These are phyloP conservation scores for Xylariaceae sp. DNA, from an alignment of 2,329 filamentous ascomycete species.

Conservation along the genomic window DNA sequence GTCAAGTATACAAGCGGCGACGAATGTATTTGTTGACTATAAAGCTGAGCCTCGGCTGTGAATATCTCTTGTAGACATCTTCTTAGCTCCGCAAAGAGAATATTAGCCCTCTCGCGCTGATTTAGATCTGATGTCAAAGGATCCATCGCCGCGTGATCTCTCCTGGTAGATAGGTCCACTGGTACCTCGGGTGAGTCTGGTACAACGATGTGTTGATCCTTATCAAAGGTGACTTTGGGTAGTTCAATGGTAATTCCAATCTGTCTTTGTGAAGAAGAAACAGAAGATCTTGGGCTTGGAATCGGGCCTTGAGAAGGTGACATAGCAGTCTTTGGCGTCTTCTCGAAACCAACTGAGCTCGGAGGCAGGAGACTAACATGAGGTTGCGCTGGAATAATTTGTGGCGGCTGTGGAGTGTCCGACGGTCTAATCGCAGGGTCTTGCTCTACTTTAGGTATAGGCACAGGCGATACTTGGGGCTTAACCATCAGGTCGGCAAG, in stretches of 20 bases:
- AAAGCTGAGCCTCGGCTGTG: slow-evolving; percentile 64
- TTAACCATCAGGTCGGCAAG: slow-evolving; percentile 29
- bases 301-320: slow-evolving; percentile 8
- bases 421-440: slow-evolving; percentile 11
- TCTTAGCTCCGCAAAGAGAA: slow-evolving; percentile 64
- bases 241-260: slow-evolving; percentile 45
- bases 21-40: slow-evolving; percentile 50
- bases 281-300: slow-evolving; percentile 10
- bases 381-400: slow-evolving; percentile 4
- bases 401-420: slow-evolving; percentile 7
- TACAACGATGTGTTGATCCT: slow-evolving; percentile 48
- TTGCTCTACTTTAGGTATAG: slow-evolving; percentile 20
- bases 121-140: slow-evolving; percentile 61
- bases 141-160: slow-evolving; percentile 50
- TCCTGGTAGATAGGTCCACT: slow-evolving; percentile 45
- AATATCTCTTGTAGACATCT: slow-evolving; percentile 67
- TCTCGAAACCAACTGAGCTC: not conserved
- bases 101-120: slow-evolving; percentile 74
- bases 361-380: slow-evolving; percentile 2
- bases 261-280: slow-evolving; percentile 19
- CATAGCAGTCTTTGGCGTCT: slow-evolving; percentile 8
- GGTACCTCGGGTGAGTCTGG: slow-evolving; percentile 44
- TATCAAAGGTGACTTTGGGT: slow-evolving; percentile 39
- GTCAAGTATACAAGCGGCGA: slow-evolving; percentile 50
- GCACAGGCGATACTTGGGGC: slow-evolving; percentile 18